Conservation (phyloP, 768 basidiomycete genomes). For the Peribolospora kevripleyi region DNA sequence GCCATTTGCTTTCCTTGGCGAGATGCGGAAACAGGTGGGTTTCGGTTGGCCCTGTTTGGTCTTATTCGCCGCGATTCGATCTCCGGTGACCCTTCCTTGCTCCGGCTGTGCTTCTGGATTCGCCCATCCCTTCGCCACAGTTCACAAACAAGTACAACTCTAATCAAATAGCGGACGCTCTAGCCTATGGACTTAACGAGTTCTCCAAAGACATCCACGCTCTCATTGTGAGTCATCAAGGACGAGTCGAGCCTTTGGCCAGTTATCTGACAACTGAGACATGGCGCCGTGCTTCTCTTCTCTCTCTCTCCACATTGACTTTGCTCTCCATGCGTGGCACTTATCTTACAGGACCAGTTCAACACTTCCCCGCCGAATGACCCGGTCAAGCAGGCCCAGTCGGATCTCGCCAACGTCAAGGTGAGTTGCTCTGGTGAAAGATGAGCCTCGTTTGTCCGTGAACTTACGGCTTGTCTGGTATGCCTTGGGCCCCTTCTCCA, state of each 20-base stretch:
- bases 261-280: too few species aligned
- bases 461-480: background rate
- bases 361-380: conserved; percentile 64
- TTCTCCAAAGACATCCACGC: conserved; percentile 20
- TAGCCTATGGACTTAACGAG: conserved; percentile 19
- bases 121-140: conserved; percentile 6
- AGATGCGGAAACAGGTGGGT: conserved; percentile 38
- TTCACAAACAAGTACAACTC: conserved; percentile 18
- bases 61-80: background rate
- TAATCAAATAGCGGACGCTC: conserved; percentile 19
- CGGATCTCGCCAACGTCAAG: conserved; percentile 44
- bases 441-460: background rate
- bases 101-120: too few species aligned
- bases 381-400: conserved; percentile 69
- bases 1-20: conserved; percentile 78
- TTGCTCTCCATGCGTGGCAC: background rate
- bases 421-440: conserved; percentile 12
- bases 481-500: background rate
- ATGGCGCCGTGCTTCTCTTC: too few species aligned
- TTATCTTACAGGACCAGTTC: conserved; percentile 35
- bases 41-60: background rate
- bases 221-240: conserved; percentile 10
- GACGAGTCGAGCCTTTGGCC: too few species aligned
- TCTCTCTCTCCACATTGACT: background rate
- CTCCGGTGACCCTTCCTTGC: background rate